These are phyloP conservation scores for Pseudotulostoma volvatum DNA, from an alignment of 495 filamentous ascomycete species.

Conservation along the genomic window DNA sequence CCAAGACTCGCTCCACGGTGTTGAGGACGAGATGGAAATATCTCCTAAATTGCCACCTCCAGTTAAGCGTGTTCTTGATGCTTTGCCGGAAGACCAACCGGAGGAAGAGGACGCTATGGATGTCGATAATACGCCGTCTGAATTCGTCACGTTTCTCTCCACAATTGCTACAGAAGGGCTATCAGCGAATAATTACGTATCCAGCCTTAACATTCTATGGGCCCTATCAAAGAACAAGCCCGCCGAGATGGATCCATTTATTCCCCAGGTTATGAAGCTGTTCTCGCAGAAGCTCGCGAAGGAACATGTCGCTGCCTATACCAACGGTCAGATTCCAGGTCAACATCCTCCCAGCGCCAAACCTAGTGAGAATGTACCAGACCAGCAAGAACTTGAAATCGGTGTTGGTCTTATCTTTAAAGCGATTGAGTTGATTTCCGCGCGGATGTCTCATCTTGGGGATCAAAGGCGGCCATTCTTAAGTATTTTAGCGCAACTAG, in stretches of 20 bases:
- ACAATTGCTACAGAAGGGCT: conserved; percentile 67
- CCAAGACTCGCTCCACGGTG: conserved; percentile 72
- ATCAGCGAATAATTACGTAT: conserved; percentile 59
- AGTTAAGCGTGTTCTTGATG: conserved; percentile 67
- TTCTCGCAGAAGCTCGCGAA: conserved; percentile 84
- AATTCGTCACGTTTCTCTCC: conserved; percentile 70
- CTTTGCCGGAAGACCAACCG: conserved; percentile 71
- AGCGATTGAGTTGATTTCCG: conserved; percentile 76
- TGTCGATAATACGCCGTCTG: conserved; percentile 51
- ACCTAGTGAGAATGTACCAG: conserved; percentile 41
- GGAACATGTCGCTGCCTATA: conserved; percentile 73
- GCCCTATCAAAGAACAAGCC: conserved; percentile 72
- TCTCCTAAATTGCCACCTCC: conserved; percentile 40
- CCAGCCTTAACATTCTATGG: conserved; percentile 83
- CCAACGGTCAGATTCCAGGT: conserved; percentile 24
- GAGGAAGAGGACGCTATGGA: conserved; percentile 87
- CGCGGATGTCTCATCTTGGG: conserved; percentile 83
- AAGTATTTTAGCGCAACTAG: conserved; percentile 80
- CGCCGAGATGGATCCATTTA: conserved; percentile 73
- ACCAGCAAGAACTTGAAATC: conserved; percentile 63
- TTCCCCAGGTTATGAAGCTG: conserved; percentile 77
- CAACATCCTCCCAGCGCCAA: conserved; percentile 24
- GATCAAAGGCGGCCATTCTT: conserved; percentile 86
- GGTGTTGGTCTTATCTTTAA: conserved; percentile 82
- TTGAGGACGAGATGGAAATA: conserved; percentile 48